These are phyloP conservation scores for Pseudovirgaria hyperparasitica DNA, from an alignment of 2,329 filamentous ascomycete genomes.

Conservation along the genomic window DNA sequence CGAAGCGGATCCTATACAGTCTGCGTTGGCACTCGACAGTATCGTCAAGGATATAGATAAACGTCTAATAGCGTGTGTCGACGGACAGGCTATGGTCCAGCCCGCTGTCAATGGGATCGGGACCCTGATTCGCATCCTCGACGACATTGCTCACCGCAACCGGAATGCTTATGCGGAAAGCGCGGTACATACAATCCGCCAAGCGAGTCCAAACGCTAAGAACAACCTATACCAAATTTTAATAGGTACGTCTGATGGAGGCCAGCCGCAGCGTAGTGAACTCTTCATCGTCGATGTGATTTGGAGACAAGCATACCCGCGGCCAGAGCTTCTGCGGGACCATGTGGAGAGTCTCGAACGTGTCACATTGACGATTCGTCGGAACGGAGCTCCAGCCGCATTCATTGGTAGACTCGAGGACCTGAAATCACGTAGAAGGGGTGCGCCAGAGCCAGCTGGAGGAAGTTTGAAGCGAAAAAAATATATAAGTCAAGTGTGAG, in stretches of 20 bases:
- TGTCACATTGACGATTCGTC: too few relatives aligned
- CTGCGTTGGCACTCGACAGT: constrained; percentile 15
- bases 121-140: constrained; percentile 19
- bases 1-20: constrained; percentile 16
- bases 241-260: constrained; percentile 13
- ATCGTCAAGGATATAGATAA: constrained; percentile 17
- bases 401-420: too few relatives aligned
- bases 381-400: too few relatives aligned
- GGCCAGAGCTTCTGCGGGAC: too few relatives aligned
- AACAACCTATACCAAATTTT: constrained; percentile 21
- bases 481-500: too few relatives aligned
- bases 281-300: too few relatives aligned
- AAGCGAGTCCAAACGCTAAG: constrained; percentile 11
- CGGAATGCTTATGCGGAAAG: constrained; percentile 18
- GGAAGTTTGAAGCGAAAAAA: too few relatives aligned
- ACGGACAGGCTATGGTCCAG: constrained; percentile 11
- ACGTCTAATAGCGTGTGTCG: constrained; percentile 13
- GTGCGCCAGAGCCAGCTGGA: too few relatives aligned
- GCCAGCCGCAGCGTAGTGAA: too few relatives aligned
- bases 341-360: too few relatives aligned
- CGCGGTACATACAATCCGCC: constrained; percentile 15
- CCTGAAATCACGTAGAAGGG: too few relatives aligned
- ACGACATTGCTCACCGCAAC: constrained; percentile 19
- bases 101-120: constrained; percentile 14
- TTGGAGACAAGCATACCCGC: too few relatives aligned